Evolutionary conservation across 441 rosid genomes (phyloP).

Genomic region (Viola pubescens): DNA sequence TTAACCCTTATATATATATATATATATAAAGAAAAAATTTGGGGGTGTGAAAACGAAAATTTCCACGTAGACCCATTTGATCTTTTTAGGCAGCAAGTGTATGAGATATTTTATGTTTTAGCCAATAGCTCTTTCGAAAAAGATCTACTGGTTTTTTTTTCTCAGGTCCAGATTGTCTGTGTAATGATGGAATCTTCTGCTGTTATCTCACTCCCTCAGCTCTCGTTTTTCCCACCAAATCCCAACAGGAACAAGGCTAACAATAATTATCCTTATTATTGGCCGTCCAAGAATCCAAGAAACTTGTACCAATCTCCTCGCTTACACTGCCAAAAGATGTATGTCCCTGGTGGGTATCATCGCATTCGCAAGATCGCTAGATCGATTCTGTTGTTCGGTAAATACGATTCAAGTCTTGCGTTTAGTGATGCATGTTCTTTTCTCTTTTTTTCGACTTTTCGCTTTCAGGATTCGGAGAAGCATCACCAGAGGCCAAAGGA

Average conservation of each 20-base stretch:
- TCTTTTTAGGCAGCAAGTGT: no score
- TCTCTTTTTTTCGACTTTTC: not conserved
- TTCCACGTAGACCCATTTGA: no score
- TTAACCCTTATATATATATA: no score
- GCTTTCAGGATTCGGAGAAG: slow-evolving; percentile 68
- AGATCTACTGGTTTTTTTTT: no score
- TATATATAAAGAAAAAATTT: no score
- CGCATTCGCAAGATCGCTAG: not conserved
- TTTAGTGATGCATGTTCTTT: not conserved
- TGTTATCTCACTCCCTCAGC: slow-evolving; percentile 28
- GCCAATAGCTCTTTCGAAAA: no score
- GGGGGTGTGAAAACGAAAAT: no score
- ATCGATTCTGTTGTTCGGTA: not conserved
- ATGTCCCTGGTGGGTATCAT: slow-evolving; percentile 62
- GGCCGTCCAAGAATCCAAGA: slow-evolving; percentile 19
- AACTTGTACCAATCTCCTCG: slow-evolving; percentile 26
- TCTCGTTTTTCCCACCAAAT: slow-evolving; percentile 30
- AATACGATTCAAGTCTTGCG: no score
- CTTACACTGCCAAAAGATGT: slow-evolving; percentile 66
- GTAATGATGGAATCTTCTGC: slow-evolving; percentile 37
- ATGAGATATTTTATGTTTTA: no score
- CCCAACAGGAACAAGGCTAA: slow-evolving; percentile 12
- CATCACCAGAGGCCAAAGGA: slow-evolving; percentile 80
- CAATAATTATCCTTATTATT: slow-evolving; percentile 16
- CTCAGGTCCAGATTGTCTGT: no score